Evolutionary conservation across 805 yeast species (phyloP), one percentile per base, ranked within the genome.

Genomic region (Lipomyces chichibuensis): DNA sequence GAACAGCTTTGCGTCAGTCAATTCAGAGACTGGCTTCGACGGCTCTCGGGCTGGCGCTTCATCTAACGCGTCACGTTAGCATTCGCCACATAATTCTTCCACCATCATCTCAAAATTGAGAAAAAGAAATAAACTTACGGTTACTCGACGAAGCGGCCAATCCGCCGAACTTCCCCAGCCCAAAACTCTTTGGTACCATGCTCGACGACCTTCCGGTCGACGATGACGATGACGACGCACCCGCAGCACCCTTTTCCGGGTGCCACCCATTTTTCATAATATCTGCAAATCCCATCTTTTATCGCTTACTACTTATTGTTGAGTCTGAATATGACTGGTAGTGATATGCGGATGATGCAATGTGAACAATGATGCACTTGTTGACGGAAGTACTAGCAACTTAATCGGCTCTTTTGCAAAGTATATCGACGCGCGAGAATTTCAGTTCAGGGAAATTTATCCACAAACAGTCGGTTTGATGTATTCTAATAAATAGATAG

Each of bases 1-100:
- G 62, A 81, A 77, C 9, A 80, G 61, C 13, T 66, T 70, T 25
- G 83, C 77, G 61, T 79, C 79, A 43, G 67, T 74, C 57, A 78
- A 64, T 3, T 79, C 68, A n/a, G 74, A 56, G 69, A 78, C 52
- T 20, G 80, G 71, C 23, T 51, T 52, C 37, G 67, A 20, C 13
- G 71, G 54, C 53, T 39, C 75, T 33, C 77, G 58, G 33, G 20
- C 20, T 17, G 49, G 5, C 4, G 32, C 6, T 43, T 43, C n/a
- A 43, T n/a, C 49, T 43, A 43, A 13, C 11, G 43, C 17, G 8
- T 8, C 49, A 43, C 20, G 49, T 43, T 43, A 43, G 49, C 49
- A 43, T 17, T 8, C 20, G 23, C 0, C 23, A 43, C 49, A 17
- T n/a, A 17, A 43, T 43, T 8, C 20, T 7, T 43, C 49, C 49